Evolutionary conservation across 2,329 filamentous ascomycete genomes (phyloP).

Genomic region (Trichoderma hamatum): DNA sequence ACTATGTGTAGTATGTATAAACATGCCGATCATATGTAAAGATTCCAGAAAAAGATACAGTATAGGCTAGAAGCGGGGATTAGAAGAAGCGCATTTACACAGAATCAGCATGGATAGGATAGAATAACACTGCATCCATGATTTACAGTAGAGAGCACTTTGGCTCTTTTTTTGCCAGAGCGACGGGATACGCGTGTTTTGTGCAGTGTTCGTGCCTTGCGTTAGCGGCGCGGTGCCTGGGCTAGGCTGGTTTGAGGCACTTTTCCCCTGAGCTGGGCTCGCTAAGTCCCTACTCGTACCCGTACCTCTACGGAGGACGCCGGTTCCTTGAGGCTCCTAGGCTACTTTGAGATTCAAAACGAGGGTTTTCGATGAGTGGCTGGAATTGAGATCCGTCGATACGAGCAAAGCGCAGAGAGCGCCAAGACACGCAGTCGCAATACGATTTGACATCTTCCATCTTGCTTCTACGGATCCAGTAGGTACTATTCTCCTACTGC

Average conservation of each 20-base stretch:
- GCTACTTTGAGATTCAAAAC: background rate
- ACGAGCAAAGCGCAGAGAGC: background rate
- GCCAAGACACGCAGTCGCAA: background rate
- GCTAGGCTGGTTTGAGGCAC: constrained; percentile 13
- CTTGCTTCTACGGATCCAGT: background rate
- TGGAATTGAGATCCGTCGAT: background rate
- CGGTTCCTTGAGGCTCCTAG: background rate
- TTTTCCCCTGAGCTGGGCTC: constrained; percentile 14
- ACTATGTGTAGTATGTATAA: no score
- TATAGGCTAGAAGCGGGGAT: background rate
- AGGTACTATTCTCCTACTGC: background rate
- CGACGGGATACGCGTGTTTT: constrained; percentile 5
- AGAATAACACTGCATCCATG: no score
- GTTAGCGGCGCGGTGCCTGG: constrained; percentile 22
- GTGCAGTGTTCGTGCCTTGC: constrained; percentile 4
- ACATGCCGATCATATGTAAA: no score
- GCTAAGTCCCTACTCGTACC: background rate
- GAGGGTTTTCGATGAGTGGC: background rate
- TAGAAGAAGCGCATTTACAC: background rate
- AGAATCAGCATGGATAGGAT: background rate
- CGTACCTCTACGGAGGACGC: constrained; percentile 5
- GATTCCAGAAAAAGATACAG: background rate
- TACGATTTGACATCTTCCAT: background rate
- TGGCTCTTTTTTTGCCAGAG: background rate
- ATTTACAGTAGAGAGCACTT: background rate